Evolutionary conservation across 768 basidiomycete genomes (phyloP).

Genomic region (Tylopilus cervinicoccineus): DNA sequence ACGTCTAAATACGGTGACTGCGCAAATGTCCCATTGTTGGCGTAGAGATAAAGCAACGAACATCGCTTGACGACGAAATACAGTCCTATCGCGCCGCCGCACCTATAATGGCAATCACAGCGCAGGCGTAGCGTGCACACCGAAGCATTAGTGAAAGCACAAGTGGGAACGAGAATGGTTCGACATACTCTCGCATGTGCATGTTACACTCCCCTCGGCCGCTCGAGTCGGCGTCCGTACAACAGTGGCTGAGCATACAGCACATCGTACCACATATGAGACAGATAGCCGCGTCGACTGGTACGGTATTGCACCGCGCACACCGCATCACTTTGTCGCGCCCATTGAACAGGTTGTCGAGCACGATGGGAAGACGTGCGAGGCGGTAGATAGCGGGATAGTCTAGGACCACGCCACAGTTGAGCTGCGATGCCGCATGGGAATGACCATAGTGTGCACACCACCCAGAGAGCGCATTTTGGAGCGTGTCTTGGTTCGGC

Average conservation of each 20-base stretch:
- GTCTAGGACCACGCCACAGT: slow-evolving; percentile 77
- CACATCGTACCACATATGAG: slow-evolving; percentile 83
- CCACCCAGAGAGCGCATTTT: slow-evolving; percentile 87
- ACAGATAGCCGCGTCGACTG: slow-evolving; percentile 86
- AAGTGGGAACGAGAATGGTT: neutral
- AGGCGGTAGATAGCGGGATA: slow-evolving; percentile 82
- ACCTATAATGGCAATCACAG: slow-evolving; percentile 47
- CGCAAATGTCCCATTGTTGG: slow-evolving; percentile 83
- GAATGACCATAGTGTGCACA: slow-evolving; percentile 84
- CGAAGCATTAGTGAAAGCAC: neutral
- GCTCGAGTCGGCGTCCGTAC: slow-evolving; percentile 55
- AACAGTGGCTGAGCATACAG: slow-evolving; percentile 93
- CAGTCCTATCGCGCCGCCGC: slow-evolving; percentile 83
- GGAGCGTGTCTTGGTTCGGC: slow-evolving; percentile 80
- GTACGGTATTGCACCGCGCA: slow-evolving; percentile 69
- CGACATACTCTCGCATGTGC: slow-evolving; percentile 80
- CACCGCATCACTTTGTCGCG: slow-evolving; percentile 75
- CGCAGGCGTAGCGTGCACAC: too few species aligned
- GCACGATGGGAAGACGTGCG: slow-evolving; percentile 70
- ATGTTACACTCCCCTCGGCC: slow-evolving; percentile 89
- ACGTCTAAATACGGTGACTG: slow-evolving; percentile 89
- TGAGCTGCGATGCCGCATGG: slow-evolving; percentile 72
- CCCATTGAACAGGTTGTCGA: slow-evolving; percentile 80
- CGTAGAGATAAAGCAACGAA: slow-evolving; percentile 83
- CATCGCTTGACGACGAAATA: slow-evolving; percentile 93